phyloP scores from a whole-genome alignment of 805 yeast species.

The Saccharomyces paradoxus region DNA sequence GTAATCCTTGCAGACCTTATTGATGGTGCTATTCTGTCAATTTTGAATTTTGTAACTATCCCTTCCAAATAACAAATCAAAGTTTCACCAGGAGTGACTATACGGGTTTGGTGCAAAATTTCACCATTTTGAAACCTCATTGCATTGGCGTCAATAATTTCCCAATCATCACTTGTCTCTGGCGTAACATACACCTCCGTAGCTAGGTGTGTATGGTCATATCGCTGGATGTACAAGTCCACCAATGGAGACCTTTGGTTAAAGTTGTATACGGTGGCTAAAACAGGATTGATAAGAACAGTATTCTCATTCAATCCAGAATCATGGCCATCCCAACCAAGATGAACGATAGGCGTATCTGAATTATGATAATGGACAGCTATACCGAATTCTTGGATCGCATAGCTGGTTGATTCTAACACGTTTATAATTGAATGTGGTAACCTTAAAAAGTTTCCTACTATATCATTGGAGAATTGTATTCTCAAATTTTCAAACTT shows the following conservation, averaged over 20 bases:
- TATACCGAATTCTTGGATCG: slow-evolving; percentile 22
- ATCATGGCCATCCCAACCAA: slow-evolving; percentile 27
- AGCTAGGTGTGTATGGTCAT: slow-evolving; percentile 27
- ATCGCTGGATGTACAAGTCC: slow-evolving; percentile 10
- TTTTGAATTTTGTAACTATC: slow-evolving; percentile 48
- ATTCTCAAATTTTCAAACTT: slow-evolving; percentile 9
- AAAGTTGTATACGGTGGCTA: slow-evolving; percentile 8
- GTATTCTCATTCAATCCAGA: slow-evolving; percentile 9
- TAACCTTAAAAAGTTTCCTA: slow-evolving; percentile 25
- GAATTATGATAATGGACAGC: slow-evolving; percentile 5
- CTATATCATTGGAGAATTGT: slow-evolving; percentile 12
- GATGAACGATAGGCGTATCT: slow-evolving; percentile 3
- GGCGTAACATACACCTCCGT: slow-evolving; percentile 72
- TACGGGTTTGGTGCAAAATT: slow-evolving; percentile 71
- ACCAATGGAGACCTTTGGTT: slow-evolving; percentile 1
- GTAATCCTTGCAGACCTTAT: slow-evolving; percentile 43
- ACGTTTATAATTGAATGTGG: slow-evolving; percentile 16
- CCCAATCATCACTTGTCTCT: slow-evolving; percentile 75
- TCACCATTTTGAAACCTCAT: slow-evolving; percentile 56
- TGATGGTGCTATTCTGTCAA: slow-evolving; percentile 40
- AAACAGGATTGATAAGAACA: slow-evolving; percentile 21
- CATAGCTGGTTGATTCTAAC: slow-evolving; percentile 15
- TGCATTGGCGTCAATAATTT: slow-evolving; percentile 76
- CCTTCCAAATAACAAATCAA: slow-evolving; percentile 66
- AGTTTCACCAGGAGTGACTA: slow-evolving; percentile 50